Evolutionary conservation across 2,329 filamentous ascomycete genomes (phyloP).

Genomic region (Helotiales sp.): DNA sequence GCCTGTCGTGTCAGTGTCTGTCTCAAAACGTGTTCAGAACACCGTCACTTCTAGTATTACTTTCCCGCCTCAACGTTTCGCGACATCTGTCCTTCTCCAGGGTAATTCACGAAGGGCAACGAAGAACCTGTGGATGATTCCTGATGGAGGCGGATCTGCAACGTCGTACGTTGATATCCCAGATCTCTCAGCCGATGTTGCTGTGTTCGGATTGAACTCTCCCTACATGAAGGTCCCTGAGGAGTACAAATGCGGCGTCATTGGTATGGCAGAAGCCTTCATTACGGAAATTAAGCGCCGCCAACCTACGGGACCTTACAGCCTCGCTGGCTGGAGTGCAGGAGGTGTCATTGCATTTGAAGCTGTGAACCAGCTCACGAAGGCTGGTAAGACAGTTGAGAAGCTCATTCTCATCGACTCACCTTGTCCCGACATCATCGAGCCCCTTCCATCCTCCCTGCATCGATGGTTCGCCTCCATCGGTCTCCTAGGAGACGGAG

Average conservation of each 20-base stretch:
- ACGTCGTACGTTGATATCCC: conserved; percentile 39
- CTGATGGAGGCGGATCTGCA: conserved; percentile 54
- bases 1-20: conserved; percentile 10
- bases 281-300: conserved; percentile 73
- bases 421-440: conserved; percentile 69
- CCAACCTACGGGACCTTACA: conserved; percentile 71
- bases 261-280: conserved; percentile 68
- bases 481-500: conserved; percentile 69
- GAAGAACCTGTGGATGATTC: conserved; percentile 51
- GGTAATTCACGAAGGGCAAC: conserved; percentile 53
- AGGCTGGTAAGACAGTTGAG: conserved; percentile 61
- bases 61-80: conserved; percentile 26
- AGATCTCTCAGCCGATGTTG: conserved; percentile 51
- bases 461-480: conserved; percentile 71
- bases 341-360: conserved; percentile 76
- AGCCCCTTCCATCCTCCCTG: conserved; percentile 61
- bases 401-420: conserved; percentile 69
- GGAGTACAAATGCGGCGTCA: conserved; percentile 68
- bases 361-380: conserved; percentile 63
- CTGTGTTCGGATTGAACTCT: conserved; percentile 67
- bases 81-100: conserved; percentile 50
- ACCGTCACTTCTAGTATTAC: conserved; percentile 1
- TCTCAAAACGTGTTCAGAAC: background rate
- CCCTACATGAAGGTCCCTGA: conserved; percentile 73
- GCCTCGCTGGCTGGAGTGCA: conserved; percentile 75